Evolutionary conservation across 2,329 filamentous ascomycete genomes (phyloP), one percentile per base, ranked within the genome.

Genomic region (Trichoderma sp.): DNA sequence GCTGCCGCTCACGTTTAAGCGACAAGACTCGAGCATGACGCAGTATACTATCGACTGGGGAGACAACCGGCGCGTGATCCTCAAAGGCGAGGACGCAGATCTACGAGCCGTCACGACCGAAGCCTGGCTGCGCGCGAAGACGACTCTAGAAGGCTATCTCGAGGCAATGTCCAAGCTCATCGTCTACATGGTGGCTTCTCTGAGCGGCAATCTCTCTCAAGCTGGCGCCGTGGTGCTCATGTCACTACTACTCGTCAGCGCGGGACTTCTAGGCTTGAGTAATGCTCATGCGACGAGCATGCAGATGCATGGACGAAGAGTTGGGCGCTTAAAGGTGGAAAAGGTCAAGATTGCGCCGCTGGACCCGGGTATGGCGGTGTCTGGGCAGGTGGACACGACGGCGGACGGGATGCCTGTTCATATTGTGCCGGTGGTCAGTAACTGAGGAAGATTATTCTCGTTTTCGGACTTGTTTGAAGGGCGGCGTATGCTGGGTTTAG

Each of bases 71-170:
- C 86, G 85, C 78, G 85, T 92, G 1, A 83, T 88, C 14, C 84
- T 93, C 59, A 85, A 86, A 33, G 91, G 91, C 5, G 80, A 84
- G 4, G 84, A 88, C 8, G 85, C 88, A 38, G 91, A 92, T 79
- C 84, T 92, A 7, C 89, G 89, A 75, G 90, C 90, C 35, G 85
- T 92, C 56, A 92, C 90, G 1, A 87, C 88, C 3, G 87, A 88
- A 3, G 79, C 85, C 33, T 92, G 90, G 90, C 81, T 93, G 63
- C 84, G 86, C 12, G 83, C 86, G 53, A 87, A 88, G 80, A 89
- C 87, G 0, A 81, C 84, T 31, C 64, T 86, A 3, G 88, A 92
- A 77, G 85, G 87, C 35, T 89, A 87, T 78, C 81, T 89, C 71
- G 87, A 88, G 76, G 88, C 89, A 0, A 79, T 83, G 0, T 87